Evolutionary conservation across 2,329 filamentous ascomycete genomes (phyloP).

Genomic region (Hansfordia pulvinata): DNA sequence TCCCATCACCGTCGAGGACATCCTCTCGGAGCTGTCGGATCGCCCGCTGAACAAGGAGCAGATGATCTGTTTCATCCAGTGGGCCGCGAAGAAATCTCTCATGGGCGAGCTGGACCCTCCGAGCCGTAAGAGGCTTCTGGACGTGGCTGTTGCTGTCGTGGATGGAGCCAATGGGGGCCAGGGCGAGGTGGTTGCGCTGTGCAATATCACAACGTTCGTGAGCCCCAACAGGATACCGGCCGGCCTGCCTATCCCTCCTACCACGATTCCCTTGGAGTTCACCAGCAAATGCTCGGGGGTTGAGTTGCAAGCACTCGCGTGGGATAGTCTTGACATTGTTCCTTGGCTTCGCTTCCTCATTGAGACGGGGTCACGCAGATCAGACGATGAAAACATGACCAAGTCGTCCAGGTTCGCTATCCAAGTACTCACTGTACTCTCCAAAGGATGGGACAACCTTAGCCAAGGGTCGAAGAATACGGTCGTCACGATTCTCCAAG

Average conservation of each 20-base stretch:
- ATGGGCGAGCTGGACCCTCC: conserved; percentile 58
- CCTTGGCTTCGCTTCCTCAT: conserved; percentile 77
- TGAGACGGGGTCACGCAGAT: conserved; percentile 45
- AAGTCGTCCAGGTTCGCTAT: conserved; percentile 60
- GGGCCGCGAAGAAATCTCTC: conserved; percentile 62
- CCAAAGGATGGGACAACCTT: conserved; percentile 82
- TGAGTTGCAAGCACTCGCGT: conserved; percentile 71
- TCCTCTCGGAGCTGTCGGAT: conserved; percentile 68
- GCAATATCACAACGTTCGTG: conserved; percentile 61
- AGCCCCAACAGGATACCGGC: conserved; percentile 67
- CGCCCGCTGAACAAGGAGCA: conserved; percentile 71
- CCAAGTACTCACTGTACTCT: conserved; percentile 65
- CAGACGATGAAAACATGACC: conserved; percentile 56
- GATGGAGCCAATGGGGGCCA: conserved; percentile 41
- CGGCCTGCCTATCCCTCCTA: conserved; percentile 66
- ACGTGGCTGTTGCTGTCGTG: conserved; percentile 64
- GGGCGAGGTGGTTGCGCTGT: conserved; percentile 64
- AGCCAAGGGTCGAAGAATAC: conserved; percentile 51
- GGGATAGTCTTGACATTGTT: conserved; percentile 72
- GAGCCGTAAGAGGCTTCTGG: conserved; percentile 57
- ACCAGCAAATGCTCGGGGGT: conserved; percentile 53
- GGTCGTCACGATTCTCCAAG: conserved; percentile 49
- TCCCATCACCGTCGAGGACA: conserved; percentile 75
- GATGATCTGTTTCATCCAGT: conserved; percentile 69
- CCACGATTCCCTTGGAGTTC: conserved; percentile 74